Percentiles rank a stretch among this genome's conserved stretches.
Evolutionary conservation across 2,329 filamentous ascomycete species (phyloP).

Genomic region (Parascedosporium putredinis): DNA sequence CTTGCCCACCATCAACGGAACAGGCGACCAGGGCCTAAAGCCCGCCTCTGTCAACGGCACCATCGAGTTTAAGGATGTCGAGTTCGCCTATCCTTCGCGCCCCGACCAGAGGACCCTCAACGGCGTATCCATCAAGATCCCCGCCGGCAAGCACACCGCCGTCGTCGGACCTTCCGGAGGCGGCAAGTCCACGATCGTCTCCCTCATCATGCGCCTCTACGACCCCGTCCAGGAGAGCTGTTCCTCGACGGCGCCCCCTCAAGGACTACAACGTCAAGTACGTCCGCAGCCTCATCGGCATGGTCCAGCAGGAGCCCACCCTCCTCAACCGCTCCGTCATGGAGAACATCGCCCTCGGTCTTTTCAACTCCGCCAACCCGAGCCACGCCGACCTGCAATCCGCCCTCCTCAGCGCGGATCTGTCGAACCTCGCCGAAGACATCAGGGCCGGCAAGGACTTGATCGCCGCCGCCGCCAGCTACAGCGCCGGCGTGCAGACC

Average conservation of each 20-base stretch:
- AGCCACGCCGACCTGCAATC: conserved; percentile 30
- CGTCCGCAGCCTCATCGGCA: conserved; percentile 29
- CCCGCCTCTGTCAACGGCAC: conserved; percentile 20
- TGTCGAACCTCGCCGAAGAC: conserved; percentile 40
- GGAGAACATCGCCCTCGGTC: conserved; percentile 40
- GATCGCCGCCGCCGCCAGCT: conserved; percentile 28
- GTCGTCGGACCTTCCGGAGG: conserved; percentile 49
- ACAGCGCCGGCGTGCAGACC: conserved; percentile 33
- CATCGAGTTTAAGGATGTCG: conserved; percentile 32
- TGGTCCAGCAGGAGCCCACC: conserved; percentile 36
- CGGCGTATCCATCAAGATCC: conserved; percentile 35
- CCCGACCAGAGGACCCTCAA: conserved; percentile 31
- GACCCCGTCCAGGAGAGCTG: conserved; percentile 37
- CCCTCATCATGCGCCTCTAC: conserved; percentile 46
- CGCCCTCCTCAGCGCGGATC: conserved; percentile 35
- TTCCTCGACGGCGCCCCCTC: conserved; percentile 36
- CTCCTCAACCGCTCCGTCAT: conserved; percentile 35
- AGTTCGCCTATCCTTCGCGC: conserved; percentile 34
- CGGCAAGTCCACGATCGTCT: conserved; percentile 47
- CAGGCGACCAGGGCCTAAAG: conserved; percentile 16
- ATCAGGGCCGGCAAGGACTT: conserved; percentile 40
- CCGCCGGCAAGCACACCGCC: conserved; percentile 38
- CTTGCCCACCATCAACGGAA: conserved; percentile 32
- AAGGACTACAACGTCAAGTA: conserved; percentile 34
- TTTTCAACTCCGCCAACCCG: conserved; percentile 30